Conservation (phyloP, 179 eudicot genomes). For the Drosera spatulata region DNA sequence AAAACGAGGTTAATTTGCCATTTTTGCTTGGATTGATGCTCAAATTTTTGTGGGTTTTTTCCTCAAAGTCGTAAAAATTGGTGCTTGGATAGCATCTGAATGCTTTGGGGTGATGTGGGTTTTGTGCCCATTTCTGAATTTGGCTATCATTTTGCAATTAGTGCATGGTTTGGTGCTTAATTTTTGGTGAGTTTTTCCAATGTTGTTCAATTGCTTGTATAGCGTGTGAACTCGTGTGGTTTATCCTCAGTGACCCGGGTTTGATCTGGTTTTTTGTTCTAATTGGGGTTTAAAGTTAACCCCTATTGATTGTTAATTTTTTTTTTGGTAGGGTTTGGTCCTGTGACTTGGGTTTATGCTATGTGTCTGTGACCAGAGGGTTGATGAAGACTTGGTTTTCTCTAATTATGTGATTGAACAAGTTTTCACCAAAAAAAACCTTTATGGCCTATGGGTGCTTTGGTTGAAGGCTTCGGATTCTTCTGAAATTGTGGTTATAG, state of each 20-base stretch:
- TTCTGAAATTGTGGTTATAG: background rate
- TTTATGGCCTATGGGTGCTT: background rate
- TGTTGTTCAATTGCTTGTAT: too few relatives aligned
- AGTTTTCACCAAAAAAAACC: background rate
- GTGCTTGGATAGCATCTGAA: background rate
- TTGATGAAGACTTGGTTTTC: background rate
- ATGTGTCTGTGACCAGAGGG: too few relatives aligned
- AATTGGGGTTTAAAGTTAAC: too few relatives aligned
- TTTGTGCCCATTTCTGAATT: background rate
- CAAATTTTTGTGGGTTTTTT: background rate
- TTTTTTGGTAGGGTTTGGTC: too few relatives aligned
- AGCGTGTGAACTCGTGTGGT: too few relatives aligned
- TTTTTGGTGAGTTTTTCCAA: too few relatives aligned
- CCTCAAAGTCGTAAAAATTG: background rate
- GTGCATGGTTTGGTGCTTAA: too few relatives aligned
- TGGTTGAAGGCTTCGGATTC: background rate
- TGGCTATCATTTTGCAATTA: too few relatives aligned
- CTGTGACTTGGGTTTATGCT: too few relatives aligned
- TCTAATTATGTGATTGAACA: background rate
- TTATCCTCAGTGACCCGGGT: too few relatives aligned
- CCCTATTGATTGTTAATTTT: too few relatives aligned
- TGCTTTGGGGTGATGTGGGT: background rate
- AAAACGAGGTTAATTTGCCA: slow-evolving; percentile 46
- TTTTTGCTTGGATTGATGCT: background rate
- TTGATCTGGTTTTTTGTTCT: too few relatives aligned